A percentile compares a stretch with the other conserved stretches of the same genome.
These are phyloP conservation scores for Amanita brunnescens DNA, from an alignment of 768 basidiomycete genomes.

Conservation along the genomic window DNA sequence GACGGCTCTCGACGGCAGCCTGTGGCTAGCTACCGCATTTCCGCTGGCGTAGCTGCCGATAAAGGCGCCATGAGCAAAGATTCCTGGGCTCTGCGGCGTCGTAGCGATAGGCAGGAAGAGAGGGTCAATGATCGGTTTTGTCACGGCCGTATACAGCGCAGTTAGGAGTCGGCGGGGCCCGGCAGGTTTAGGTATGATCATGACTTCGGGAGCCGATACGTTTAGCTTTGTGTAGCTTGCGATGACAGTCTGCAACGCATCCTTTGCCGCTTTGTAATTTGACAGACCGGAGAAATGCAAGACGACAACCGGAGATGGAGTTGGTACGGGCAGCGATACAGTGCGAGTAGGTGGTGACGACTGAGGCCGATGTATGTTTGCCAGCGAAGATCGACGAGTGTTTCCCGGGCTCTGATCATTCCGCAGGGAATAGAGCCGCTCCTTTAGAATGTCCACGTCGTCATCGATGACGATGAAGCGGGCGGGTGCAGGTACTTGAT, in stretches of 20 bases:
- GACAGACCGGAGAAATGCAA: slow-evolving; percentile 88
- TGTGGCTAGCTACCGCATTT: neutral
- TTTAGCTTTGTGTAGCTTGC: slow-evolving; percentile 34
- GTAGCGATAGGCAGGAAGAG: slow-evolving; percentile 94
- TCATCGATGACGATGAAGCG: slow-evolving; percentile 88
- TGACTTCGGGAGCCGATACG: slow-evolving; percentile 69
- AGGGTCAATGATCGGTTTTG: slow-evolving; percentile 81
- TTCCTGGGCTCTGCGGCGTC: slow-evolving; percentile 70
- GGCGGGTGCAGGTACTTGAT: slow-evolving; percentile 20
- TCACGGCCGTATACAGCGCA: slow-evolving; percentile 84
- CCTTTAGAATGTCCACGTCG: slow-evolving; percentile 71
- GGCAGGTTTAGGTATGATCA: slow-evolving; percentile 96
- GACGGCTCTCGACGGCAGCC: neutral
- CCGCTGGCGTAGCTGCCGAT: slow-evolving; percentile 26
- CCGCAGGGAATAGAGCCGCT: slow-evolving; percentile 61
- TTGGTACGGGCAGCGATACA: slow-evolving; percentile 20
- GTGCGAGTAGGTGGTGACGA: slow-evolving; percentile 76
- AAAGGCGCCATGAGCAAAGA: slow-evolving; percentile 32
- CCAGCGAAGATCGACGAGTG: slow-evolving; percentile 51
- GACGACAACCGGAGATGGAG: slow-evolving; percentile 42
- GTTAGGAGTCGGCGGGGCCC: slow-evolving; percentile 92
- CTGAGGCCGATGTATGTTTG: slow-evolving; percentile 59
- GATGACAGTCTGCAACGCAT: slow-evolving; percentile 67
- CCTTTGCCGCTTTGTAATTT: slow-evolving; percentile 85
- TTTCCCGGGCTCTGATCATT: slow-evolving; percentile 39